Evolutionary conservation across 805 yeast genomes (phyloP), one percentile per base, ranked within the genome.

Genomic region (Ogataea thermomethanolica): DNA sequence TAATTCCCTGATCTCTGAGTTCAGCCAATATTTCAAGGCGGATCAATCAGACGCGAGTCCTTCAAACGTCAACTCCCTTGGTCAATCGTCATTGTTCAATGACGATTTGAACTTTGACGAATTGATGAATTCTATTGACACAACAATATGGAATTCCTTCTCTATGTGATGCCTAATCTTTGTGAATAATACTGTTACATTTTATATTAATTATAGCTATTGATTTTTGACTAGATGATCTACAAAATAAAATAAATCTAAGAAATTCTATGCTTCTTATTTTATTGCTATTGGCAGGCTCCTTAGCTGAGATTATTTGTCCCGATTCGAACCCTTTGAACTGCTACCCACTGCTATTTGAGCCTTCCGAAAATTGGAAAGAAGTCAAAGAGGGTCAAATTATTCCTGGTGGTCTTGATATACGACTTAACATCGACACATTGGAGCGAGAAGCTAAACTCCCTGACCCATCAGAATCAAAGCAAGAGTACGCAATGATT

Each of bases 341-440:
- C 44, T 84, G 91, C 53, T 84, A 84, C 53, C 84, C 86, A 1
- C 62, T 63, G 30, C 45, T 74, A 2, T 88, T 89, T 55, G 74
- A 62, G 27, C 84, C 96, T 1, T 62, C 79, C 0, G 45, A 56
- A 1, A 76, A 83, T 48, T 90, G 96, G 95, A 78, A 80, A 63
- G 55, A 56, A 2, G 74, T 90, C 5, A 69, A 64, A 49, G 81
- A 75, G 34, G 88, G 81, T n/a, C 96, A 87, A 54, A 70, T 74
- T 7, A 70, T 90, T 3, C 95, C 96, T 0, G 76, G 75, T 6
- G 98, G 97, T 0, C 62, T 85, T 25, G 90, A 85, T 59, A 77
- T 89, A 9, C 70, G 86, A 48, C 53, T 90, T 50, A 81, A 87
- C 57, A 62, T 89, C 42, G 86, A 81, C n/a, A 79, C 89, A 0